Percentiles rank a stretch among this genome's conserved stretches.
These are phyloP conservation scores for Picea sitchensis DNA, from an alignment of 75 land plant species.

Conservation along the genomic window DNA sequence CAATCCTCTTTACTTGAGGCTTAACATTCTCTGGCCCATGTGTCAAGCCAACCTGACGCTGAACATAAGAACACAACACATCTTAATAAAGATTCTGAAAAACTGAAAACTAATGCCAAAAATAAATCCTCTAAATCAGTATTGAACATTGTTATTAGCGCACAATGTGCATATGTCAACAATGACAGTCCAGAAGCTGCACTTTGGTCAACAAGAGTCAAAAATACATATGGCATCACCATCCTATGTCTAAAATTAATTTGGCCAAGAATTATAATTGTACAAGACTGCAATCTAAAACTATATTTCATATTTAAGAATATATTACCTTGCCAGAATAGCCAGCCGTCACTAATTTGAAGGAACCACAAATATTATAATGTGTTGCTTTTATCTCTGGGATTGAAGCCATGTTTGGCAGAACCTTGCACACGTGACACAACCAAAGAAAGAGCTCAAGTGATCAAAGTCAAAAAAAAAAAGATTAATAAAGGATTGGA, in stretches of 20 bases:
- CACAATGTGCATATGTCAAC: neutral
- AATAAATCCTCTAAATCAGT: no score
- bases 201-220: neutral
- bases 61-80: constrained; percentile 6
- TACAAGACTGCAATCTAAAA: neutral
- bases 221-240: neutral
- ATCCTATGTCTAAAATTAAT: neutral
- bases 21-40: constrained; percentile 88
- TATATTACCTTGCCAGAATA: constrained; percentile 58
- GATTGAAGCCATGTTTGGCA: constrained; percentile 93
- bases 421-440: constrained; percentile 48
- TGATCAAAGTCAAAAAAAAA: neutral
- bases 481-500: neutral
- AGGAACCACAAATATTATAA: constrained; percentile 82
- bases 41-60: constrained; percentile 80
- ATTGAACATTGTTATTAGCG: no score
- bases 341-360: constrained; percentile 31
- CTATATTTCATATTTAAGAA: neutral
- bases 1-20: constrained; percentile 72
- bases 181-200: neutral
- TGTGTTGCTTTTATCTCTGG: constrained; percentile 66
- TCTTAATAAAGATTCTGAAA: neutral
- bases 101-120: neutral
- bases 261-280: neutral
- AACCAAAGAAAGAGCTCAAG: neutral